A percentile compares a stretch with the other conserved stretches of the same genome.
Evolutionary conservation across 192 early-diverging fungal species (phyloP).

Genomic region (Podila epicladia): DNA sequence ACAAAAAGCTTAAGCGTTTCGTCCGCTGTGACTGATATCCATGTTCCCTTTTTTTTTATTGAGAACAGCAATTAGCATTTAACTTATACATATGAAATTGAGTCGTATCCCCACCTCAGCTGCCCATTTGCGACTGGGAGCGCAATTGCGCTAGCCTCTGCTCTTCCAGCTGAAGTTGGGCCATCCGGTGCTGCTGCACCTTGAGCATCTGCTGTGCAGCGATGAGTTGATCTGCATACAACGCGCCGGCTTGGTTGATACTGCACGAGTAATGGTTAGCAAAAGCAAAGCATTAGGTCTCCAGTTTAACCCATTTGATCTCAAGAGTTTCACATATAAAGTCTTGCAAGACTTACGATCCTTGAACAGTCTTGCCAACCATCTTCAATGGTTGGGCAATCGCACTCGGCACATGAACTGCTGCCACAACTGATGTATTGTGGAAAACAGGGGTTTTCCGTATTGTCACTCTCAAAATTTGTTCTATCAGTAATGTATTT

Average conservation of each 20-base stretch:
- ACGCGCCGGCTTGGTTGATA: slow-evolving; percentile 17
- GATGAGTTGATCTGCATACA: slow-evolving; percentile 31
- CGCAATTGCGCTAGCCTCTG: slow-evolving; percentile 22
- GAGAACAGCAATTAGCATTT: background rate
- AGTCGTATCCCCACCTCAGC: background rate
- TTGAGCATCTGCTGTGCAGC: slow-evolving; percentile 33
- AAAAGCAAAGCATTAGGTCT: background rate
- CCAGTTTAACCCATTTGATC: background rate
- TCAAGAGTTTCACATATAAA: background rate
- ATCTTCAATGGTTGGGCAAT: slow-evolving; percentile 37
- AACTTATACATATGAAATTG: no score
- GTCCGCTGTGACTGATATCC: background rate
- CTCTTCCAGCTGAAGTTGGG: slow-evolving; percentile 29
- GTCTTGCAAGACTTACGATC: slow-evolving; percentile 25
- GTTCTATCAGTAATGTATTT: slow-evolving; percentile 14
- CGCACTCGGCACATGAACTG: slow-evolving; percentile 22
- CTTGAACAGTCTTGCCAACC: slow-evolving; percentile 25
- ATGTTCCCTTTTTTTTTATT: background rate
- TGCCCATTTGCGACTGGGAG: slow-evolving; percentile 10
- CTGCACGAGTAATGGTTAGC: background rate
- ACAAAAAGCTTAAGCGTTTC: background rate
- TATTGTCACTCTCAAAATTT: slow-evolving; percentile 31
- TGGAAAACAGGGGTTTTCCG: slow-evolving; percentile 23
- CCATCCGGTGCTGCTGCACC: slow-evolving; percentile 36
- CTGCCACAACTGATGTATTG: background rate